Percentiles rank a stretch among this genome's conserved stretches.
Conservation (phyloP, 129 eudicot species). For the Chrysanthemum lavandulifolium region DNA sequence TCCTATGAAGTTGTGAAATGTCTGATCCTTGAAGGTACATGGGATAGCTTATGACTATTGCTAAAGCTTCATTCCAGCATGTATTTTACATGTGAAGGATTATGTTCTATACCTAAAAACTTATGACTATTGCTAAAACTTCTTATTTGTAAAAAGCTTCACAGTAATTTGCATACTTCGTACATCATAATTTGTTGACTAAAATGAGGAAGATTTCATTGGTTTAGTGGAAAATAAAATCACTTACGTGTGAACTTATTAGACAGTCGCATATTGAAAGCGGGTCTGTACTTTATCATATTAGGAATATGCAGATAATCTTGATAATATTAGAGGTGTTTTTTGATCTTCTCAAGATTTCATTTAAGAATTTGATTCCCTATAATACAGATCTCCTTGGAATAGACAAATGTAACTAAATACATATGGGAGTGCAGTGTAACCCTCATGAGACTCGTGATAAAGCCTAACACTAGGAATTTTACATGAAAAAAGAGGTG, state of each 20-base stretch:
- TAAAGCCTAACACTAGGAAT: slow-evolving; percentile 42
- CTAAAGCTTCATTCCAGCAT: neutral
- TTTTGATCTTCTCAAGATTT: slow-evolving; percentile 22
- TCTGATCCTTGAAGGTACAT: neutral
- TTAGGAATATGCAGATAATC: slow-evolving; percentile 2
- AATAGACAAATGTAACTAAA: slow-evolving; percentile 39
- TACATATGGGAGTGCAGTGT: slow-evolving; percentile 52
- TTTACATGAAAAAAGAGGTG: slow-evolving; percentile 33
- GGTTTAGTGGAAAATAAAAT: neutral
- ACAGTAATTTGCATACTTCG: neutral
- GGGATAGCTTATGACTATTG: neutral
- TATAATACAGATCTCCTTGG: slow-evolving; percentile 48
- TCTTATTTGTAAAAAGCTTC: neutral
- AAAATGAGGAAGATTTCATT: neutral
- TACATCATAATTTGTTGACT: neutral
- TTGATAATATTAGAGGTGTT: slow-evolving; percentile 5
- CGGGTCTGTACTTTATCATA: neutral
- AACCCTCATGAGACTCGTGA: slow-evolving; percentile 28
- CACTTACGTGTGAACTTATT: neutral
- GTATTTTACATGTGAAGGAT: neutral
- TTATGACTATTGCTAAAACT: neutral
- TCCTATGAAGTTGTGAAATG: neutral
- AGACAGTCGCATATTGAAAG: neutral
- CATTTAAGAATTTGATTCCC: slow-evolving; percentile 38
- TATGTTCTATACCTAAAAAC: neutral